A percentile compares a stretch with the other conserved stretches of the same genome.
phyloP scores from a whole-genome alignment of 768 basidiomycete species.

The Tephrocybe rancida region DNA sequence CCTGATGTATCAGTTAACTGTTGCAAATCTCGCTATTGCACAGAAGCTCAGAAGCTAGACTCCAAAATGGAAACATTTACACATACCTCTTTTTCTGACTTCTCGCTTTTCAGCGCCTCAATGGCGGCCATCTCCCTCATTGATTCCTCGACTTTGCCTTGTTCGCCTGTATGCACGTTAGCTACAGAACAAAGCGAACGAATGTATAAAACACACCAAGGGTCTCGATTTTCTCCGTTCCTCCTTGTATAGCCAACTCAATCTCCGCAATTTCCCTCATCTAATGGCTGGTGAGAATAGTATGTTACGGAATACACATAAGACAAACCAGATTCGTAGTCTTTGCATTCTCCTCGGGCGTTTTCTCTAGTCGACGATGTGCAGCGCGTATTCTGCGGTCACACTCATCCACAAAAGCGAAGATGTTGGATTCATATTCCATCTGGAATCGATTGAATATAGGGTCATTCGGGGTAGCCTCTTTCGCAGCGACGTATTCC shows the following conservation, averaged over 20 bases:
- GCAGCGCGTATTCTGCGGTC: constrained; percentile 94
- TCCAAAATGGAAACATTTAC: background rate
- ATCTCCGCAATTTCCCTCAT: constrained; percentile 99
- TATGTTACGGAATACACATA: background rate
- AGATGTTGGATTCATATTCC: constrained; percentile 96
- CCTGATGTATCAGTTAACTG: constrained; percentile 97
- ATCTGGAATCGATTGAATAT: constrained; percentile 86
- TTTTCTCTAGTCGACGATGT: constrained; percentile 96
- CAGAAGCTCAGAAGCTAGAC: constrained; percentile 15
- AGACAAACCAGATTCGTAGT: constrained; percentile 86
- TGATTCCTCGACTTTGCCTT: constrained; percentile 99
- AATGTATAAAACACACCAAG: constrained; percentile 52
- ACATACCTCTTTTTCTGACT: constrained; percentile 90
- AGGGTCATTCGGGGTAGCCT: constrained; percentile 77
- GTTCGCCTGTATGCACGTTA: constrained; percentile 66
- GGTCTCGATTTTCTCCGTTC: constrained; percentile 96
- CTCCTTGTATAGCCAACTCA: constrained; percentile 97
- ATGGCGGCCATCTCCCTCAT: constrained; percentile 98
- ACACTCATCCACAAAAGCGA: constrained; percentile 96
- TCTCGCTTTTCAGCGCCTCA: constrained; percentile 95
- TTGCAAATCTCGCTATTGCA: constrained; percentile 82
- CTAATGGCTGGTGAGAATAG: constrained; percentile 35
- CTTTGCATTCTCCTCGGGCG: constrained; percentile 99
- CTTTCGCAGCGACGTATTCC: constrained; percentile 81
- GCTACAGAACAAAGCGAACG: constrained; percentile 25